phyloP scores from a whole-genome alignment of 306 rosid genomes.

The Betula pendula region DNA sequence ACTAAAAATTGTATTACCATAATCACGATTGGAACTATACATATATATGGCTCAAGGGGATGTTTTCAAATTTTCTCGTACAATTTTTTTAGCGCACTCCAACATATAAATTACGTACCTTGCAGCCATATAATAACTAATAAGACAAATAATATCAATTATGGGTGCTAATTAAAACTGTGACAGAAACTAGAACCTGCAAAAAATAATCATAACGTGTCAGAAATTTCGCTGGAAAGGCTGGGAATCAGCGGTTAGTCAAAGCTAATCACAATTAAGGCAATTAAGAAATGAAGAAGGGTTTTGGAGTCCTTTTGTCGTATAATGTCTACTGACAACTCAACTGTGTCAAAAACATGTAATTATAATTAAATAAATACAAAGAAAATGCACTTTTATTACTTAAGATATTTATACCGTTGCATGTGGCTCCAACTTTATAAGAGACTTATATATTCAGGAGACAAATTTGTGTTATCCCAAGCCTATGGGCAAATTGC shows the following conservation, averaged over 20 bases:
- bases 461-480: background rate
- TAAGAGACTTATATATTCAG: no score
- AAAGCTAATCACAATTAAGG: background rate
- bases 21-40: no score
- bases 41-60: no score
- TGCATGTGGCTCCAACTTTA: no score
- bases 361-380: no score
- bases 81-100: no score
- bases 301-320: background rate
- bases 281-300: background rate
- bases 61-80: no score
- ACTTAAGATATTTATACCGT: no score
- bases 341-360: background rate
- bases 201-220: background rate
- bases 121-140: background rate
- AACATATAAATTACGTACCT: no score
- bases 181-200: background rate
- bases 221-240: conserved; percentile 8
- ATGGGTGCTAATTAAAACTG: background rate
- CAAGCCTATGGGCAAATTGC: background rate
- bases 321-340: background rate
- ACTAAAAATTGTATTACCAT: no score
- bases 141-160: background rate
- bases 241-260: background rate
- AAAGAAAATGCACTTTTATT: no score